Percentiles rank a stretch among this genome's conserved stretches.
phyloP scores from a whole-genome alignment of 768 basidiomycete genomes.

The Chlorophyllum brunneum region DNA sequence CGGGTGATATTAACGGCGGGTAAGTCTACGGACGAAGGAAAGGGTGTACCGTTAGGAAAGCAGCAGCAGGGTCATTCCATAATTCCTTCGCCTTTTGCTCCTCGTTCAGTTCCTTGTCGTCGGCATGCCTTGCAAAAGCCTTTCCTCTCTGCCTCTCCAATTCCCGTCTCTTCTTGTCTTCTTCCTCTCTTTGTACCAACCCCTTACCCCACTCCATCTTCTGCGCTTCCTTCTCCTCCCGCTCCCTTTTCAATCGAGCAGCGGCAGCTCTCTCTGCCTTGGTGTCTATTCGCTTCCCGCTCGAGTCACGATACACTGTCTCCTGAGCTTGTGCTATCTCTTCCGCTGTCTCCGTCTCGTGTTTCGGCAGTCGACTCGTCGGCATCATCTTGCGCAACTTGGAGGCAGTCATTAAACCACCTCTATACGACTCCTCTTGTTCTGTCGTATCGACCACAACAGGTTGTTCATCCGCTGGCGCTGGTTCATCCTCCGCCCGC shows the following conservation, averaged over 20 bases:
- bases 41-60: slow-evolving; percentile 76
- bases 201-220: slow-evolving; percentile 99
- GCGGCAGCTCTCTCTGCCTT: slow-evolving; percentile 85
- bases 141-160: slow-evolving; percentile 63
- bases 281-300: slow-evolving; percentile 85
- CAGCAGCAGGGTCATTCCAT: slow-evolving; percentile 98
- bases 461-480: slow-evolving; percentile 69
- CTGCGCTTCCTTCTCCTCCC: slow-evolving; percentile 79
- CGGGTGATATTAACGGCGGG: background rate
- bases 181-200: slow-evolving; percentile 80
- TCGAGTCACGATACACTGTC: slow-evolving; percentile 91
- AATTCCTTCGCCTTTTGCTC: slow-evolving; percentile 75
- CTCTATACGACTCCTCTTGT: slow-evolving; percentile 38
- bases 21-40: background rate
- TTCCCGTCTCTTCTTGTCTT: slow-evolving; percentile 60
- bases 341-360: slow-evolving; percentile 40
- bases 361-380: slow-evolving; percentile 30
- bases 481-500: slow-evolving; percentile 43
- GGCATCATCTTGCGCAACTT: slow-evolving; percentile 67
- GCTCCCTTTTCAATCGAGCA: slow-evolving; percentile 71
- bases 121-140: slow-evolving; percentile 73
- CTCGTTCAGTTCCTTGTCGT: slow-evolving; percentile 85
- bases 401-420: slow-evolving; percentile 75
- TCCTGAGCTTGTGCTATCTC: slow-evolving; percentile 69
- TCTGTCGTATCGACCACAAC: slow-evolving; percentile 45